Base-by-base conservation (phyloP, 331 rosid genomes). In the Acacia pycnantha region DNA sequence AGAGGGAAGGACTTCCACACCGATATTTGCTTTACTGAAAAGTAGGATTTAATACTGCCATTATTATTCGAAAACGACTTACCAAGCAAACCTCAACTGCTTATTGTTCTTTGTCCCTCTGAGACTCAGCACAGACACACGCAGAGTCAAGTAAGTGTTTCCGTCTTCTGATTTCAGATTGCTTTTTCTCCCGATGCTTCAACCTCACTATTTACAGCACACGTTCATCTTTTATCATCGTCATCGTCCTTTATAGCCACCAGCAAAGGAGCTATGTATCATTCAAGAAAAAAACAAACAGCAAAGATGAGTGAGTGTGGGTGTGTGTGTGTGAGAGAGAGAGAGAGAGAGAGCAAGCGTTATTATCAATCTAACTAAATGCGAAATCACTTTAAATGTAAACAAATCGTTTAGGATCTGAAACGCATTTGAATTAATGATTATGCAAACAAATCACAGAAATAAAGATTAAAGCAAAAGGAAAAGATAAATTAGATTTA, bases 11-110 rank as follows among this genome's bases (percentile, higher is more conserved):
- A 82, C 75, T 40, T 77, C 46, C 82, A 56, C 85, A 70, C 68
- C 59, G 40, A 78, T 65, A 46, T 71, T 56, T 68, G 71, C 84
- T 84, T 84, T 77, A 59, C 82, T 79, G 77, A 84, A 85, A 84
- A 85, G 86, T 76, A 40, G 37, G 82, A 83, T 74, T 91, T 61
- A 84, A 85, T 73, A 44, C 24, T 29, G 82, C 51, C 89, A 88
- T 94, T 88, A 90, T 78, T 89, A 87, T 88, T 75, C 81, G 94
- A 91, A 90, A 94, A 86, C 87, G 94, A 92, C 98, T 85, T 85
- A 84, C 85, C 94, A 87, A 92, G 82, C 84, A 76, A 85, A 86
- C 85, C 88, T 79, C 86, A 89, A 89, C 93, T 29, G 87, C 71
- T 80, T 84, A 83, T 84, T 33, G 80, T 53, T 80, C 79, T 66